These are phyloP conservation scores for Didymella pinodella DNA, from an alignment of 2,329 filamentous ascomycete species.

Conservation along the genomic window DNA sequence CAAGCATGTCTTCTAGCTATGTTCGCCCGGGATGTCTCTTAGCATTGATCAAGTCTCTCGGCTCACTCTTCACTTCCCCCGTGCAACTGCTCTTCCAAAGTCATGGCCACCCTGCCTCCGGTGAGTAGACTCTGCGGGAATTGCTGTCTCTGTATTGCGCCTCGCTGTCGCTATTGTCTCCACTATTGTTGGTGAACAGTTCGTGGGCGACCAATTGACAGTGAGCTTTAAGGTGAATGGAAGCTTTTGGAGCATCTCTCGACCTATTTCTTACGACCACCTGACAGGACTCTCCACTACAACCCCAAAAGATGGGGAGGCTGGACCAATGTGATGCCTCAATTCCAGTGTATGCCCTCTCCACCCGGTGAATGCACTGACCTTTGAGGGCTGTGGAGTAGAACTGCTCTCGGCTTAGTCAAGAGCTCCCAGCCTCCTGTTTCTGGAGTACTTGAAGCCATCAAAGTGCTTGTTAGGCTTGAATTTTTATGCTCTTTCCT, in stretches of 20 bases:
- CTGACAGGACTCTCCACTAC: neutral
- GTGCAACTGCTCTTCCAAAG: neutral
- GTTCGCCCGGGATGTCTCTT: no score
- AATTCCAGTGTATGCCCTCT: neutral
- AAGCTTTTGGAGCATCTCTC: neutral
- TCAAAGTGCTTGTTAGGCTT: neutral
- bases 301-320: neutral
- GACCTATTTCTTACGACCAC: neutral
- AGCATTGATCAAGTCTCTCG: neutral
- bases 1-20: no score
- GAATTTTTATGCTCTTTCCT: neutral
- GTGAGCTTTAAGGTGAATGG: constrained; percentile 1
- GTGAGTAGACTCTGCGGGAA: neutral
- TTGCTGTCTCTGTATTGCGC: neutral
- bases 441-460: neutral
- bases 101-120: neutral
- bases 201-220: neutral
- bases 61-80: neutral
- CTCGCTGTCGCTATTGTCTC: neutral
- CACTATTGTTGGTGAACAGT: neutral
- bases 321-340: constrained; percentile 10
- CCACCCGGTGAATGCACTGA: constrained; percentile 4
- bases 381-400: neutral
- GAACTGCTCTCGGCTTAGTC: constrained; percentile 1
- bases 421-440: constrained; percentile 8